Evolutionary conservation across 495 filamentous ascomycete species (phyloP).

Genomic region (Podospora bellae-mahoneyi): DNA sequence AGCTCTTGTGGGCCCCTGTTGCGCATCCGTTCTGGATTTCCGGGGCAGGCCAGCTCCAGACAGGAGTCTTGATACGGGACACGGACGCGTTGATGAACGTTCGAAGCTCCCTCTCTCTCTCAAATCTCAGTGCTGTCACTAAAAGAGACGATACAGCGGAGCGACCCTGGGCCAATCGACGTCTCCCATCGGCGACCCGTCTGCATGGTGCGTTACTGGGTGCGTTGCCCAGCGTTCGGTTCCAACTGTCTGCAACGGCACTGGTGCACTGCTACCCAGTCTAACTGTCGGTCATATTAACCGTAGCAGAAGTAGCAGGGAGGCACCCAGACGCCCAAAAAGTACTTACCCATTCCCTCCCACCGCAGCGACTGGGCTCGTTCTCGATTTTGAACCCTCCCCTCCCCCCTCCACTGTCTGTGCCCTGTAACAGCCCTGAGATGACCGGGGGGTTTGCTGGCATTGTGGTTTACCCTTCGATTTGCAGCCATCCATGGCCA

Average conservation of each 20-base stretch:
- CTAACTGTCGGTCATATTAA: slow-evolving; percentile 26
- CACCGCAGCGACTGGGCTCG: slow-evolving; percentile 1
- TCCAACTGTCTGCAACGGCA: slow-evolving; percentile 19
- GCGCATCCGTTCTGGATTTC: slow-evolving; percentile 5
- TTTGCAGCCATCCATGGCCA: slow-evolving; percentile 34
- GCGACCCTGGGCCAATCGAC: slow-evolving; percentile 2
- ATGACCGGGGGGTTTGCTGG: slow-evolving; percentile 33
- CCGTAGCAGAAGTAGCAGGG: slow-evolving; percentile 21
- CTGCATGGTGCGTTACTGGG: neutral
- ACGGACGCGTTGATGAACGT: slow-evolving; percentile 9
- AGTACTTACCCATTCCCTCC: slow-evolving; percentile 21
- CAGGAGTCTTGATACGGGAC: slow-evolving; percentile 2
- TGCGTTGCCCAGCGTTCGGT: slow-evolving; percentile 8
- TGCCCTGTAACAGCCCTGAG: slow-evolving; percentile 28
- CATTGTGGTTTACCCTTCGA: slow-evolving; percentile 36
- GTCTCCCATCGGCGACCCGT: neutral
- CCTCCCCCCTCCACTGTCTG: slow-evolving; percentile 13
- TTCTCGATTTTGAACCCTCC: slow-evolving; percentile 13
- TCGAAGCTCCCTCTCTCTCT: neutral
- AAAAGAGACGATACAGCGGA: neutral
- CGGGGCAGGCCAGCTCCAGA: neutral
- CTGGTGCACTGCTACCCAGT: slow-evolving; percentile 23
- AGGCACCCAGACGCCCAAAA: slow-evolving; percentile 23
- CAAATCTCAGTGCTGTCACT: neutral
- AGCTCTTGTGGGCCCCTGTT: neutral